phyloP scores from a whole-genome alignment of 352 stramenopile genomes.

The Globisporangium uncinulatum region DNA sequence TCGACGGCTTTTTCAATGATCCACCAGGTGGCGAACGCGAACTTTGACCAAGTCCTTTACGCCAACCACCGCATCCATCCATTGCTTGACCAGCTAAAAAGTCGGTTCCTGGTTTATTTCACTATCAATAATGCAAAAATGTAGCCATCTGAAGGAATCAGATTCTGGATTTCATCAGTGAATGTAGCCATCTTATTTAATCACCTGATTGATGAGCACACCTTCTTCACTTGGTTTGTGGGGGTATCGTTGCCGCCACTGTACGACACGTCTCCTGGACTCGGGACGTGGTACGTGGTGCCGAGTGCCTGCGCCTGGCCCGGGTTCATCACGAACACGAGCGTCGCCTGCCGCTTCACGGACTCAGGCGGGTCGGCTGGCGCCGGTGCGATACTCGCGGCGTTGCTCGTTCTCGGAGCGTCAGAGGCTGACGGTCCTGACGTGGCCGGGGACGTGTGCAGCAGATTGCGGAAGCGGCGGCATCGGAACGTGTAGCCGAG shows the following conservation, averaged over 20 bases:
- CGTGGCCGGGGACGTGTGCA: constrained; percentile 15
- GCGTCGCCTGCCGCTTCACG: constrained; percentile 10
- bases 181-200: too few relatives aligned
- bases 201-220: too few relatives aligned
- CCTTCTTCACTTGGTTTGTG: too few relatives aligned
- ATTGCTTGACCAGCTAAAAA: too few relatives aligned
- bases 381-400: constrained; percentile 3
- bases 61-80: too few relatives aligned
- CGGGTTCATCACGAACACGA: constrained; percentile 39
- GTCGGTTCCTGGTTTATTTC: too few relatives aligned
- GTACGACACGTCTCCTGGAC: neutral
- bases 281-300: constrained; percentile 13
- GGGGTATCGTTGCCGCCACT: neutral
- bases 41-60: too few relatives aligned
- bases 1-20: too few relatives aligned
- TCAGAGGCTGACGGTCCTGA: neutral
- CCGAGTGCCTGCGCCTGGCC: constrained; percentile 29
- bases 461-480: constrained; percentile 43
- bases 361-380: neutral
- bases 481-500: constrained; percentile 60
- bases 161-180: too few relatives aligned
- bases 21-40: too few relatives aligned
- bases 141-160: too few relatives aligned
- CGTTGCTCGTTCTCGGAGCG: neutral
- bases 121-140: too few relatives aligned